phyloP scores from a whole-genome alignment of 2,329 filamentous ascomycete genomes.

The Botrytis medusae region DNA sequence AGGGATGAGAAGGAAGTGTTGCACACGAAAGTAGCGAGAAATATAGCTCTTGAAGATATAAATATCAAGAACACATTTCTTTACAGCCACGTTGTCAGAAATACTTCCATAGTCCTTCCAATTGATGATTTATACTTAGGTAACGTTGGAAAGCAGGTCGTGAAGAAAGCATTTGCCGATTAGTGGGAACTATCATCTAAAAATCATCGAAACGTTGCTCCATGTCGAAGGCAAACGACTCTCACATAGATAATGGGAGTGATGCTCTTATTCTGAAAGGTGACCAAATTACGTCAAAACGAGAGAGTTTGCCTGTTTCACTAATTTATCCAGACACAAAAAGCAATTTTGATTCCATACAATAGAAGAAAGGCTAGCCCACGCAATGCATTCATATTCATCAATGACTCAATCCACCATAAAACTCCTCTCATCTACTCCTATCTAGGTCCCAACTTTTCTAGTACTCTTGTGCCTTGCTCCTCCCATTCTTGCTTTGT shows the following conservation, averaged over 20 bases:
- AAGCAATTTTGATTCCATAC: constrained; percentile 2
- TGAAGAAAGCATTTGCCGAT: neutral
- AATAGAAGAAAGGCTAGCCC: neutral
- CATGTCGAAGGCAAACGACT: neutral
- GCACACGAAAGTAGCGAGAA: neutral
- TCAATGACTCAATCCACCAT: constrained; percentile 10
- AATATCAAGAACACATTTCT: neutral
- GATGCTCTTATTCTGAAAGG: neutral
- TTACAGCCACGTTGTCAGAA: neutral
- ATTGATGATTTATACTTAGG: neutral
- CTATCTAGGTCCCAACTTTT: constrained; percentile 88
- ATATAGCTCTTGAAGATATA: neutral
- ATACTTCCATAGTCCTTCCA: neutral
- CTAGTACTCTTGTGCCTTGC: constrained; percentile 77
- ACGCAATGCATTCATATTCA: constrained; percentile 20
- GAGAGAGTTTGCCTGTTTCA: neutral
- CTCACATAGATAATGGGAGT: neutral
- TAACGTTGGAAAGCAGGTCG: neutral
- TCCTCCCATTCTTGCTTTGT: constrained; percentile 96
- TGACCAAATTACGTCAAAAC: neutral
- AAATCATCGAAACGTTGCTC: neutral
- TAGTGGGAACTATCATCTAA: neutral
- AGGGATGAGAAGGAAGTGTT: neutral
- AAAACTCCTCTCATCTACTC: constrained; percentile 12
- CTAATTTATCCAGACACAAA: constrained; percentile 27